A percentile compares a stretch with the other conserved stretches of the same genome.
Conservation (phyloP, 495 filamentous ascomycete genomes). For the Staphylotrichum longicolle region DNA sequence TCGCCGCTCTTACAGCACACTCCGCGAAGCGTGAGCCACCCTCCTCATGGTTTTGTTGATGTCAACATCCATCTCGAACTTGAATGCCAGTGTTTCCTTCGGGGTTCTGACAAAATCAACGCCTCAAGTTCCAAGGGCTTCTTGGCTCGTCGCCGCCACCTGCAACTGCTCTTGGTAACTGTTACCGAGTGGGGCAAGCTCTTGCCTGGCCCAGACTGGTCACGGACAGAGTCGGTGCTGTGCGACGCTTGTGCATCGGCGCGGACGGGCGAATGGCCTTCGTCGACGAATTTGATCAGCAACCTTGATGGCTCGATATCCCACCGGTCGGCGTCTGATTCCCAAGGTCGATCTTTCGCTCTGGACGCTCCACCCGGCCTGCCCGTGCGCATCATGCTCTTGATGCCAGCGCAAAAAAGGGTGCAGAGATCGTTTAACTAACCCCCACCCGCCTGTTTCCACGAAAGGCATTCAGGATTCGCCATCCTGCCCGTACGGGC, state of each 20-base stretch:
- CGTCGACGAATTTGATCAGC: not conserved
- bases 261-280: not conserved
- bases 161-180: not conserved
- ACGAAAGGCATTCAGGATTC: too few species aligned
- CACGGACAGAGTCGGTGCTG: not conserved
- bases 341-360: slow-evolving; percentile 9
- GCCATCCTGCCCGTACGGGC: too few species aligned
- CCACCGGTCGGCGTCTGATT: slow-evolving; percentile 8
- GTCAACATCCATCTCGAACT: too few species aligned
- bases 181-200: slow-evolving; percentile 5
- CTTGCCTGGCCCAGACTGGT: not conserved
- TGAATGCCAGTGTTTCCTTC: too few species aligned
- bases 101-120: slow-evolving; percentile 14
- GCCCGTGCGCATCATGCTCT: slow-evolving; percentile 1
- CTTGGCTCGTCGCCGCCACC: slow-evolving; percentile 9
- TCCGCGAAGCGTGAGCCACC: too few species aligned
- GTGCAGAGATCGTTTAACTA: too few species aligned
- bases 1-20: not conserved
- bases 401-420: too few species aligned
- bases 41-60: too few species aligned
- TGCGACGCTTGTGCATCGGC: not conserved
- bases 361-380: slow-evolving; percentile 2
- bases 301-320: slow-evolving; percentile 13
- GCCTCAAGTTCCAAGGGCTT: not conserved
- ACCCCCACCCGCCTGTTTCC: too few species aligned